Base-by-base conservation (phyloP, 169 alveolate species). In the Plasmodium fragile region DNA sequence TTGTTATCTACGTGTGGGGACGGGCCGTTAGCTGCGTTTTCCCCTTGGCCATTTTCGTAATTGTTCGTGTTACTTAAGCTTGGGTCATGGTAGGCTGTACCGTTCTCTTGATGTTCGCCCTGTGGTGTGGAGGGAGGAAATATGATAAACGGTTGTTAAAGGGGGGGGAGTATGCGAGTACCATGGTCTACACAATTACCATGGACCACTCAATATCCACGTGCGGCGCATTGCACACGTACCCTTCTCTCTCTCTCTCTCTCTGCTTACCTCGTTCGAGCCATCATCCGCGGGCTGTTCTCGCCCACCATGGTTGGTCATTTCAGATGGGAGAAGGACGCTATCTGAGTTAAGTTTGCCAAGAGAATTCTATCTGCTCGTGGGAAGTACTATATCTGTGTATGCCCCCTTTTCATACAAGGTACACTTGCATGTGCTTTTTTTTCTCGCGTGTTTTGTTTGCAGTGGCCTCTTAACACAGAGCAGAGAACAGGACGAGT, bases 221-320 rank as follows among this genome's bases (percentile, higher is more conserved):
- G 22, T 13, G 22, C 7, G 59, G 22, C 59, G 22, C 18, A 3
- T 22, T 49, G 22, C 59, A 49, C 59, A 49, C 5, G 36, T 65
- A 39, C 75, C 7, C 4, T n/a, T 22, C 69, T 70, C 8, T 22
- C 11, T 43, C 7, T 18, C 36, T 22, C 69, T 70, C 8, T 22
- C 11, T 43, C 25, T 71, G 3, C 83, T 77, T 82, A 82, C 92
- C 28, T 39, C 70, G 43, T 52, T 85, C 75, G 49, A 25, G 71
- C 65, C 55, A 85, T 85, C 93, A 71, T 83, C 92, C 55, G 85
- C 32, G 65, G 80, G 41, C 22, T 85, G 80, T 34, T 85, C 92
- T 70, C 13, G n/a, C n/a, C 80, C 73, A 53, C n/a, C 85, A 85
- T 85, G 75, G 39, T 85, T 43, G 43, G 71, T 69, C 93, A 85